Evolutionary conservation across 2,329 filamentous ascomycete genomes (phyloP).

Genomic region (Colletotrichum spaethianum): DNA sequence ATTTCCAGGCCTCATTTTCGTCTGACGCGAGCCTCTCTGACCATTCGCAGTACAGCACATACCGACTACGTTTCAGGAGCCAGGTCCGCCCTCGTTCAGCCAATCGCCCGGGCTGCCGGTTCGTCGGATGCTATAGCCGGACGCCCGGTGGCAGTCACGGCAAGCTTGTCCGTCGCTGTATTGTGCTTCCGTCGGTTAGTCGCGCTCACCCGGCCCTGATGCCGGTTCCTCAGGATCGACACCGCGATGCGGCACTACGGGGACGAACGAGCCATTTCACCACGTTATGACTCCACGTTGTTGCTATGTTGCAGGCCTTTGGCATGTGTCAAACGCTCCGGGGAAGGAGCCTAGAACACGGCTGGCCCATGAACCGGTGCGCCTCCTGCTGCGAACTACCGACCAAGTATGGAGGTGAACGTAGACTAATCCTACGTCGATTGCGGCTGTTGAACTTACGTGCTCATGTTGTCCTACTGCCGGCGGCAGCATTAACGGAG

Average conservation of each 20-base stretch:
- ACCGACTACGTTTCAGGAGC: background rate
- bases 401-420: background rate
- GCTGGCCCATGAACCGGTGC: background rate
- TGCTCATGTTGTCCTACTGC: background rate
- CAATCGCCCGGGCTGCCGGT: constrained; percentile 7
- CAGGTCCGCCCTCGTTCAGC: background rate
- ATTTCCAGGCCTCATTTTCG: background rate
- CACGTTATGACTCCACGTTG: constrained; percentile 6
- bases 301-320: background rate
- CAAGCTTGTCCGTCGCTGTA: background rate
- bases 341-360: constrained; percentile 13
- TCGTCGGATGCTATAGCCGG: background rate
- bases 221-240: background rate
- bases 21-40: background rate
- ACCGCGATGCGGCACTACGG: background rate
- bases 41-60: too few relatives aligned
- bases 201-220: background rate
- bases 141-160: background rate
- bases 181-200: background rate
- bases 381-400: constrained; percentile 1
- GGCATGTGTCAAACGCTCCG: background rate
- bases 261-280: background rate
- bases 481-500: background rate
- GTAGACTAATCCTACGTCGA: background rate
- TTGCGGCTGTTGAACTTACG: background rate